Conservation (phyloP, 2,329 filamentous ascomycete species). For the Cladophialophora psammophila region DNA sequence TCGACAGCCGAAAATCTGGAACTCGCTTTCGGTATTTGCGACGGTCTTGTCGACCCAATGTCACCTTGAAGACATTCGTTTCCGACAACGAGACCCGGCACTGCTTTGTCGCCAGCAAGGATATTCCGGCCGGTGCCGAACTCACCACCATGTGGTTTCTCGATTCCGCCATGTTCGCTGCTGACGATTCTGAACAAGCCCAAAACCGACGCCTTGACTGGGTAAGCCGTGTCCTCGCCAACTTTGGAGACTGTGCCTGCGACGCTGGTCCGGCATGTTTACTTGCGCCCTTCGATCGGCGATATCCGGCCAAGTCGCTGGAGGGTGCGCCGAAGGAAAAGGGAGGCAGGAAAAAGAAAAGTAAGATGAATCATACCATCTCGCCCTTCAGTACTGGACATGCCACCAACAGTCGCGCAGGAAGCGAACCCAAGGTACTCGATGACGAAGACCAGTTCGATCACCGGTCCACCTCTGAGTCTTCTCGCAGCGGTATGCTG, state of each 20-base stretch:
- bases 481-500: slow-evolving; percentile 61
- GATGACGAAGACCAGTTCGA: slow-evolving; percentile 66
- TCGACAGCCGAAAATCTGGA: slow-evolving; percentile 88
- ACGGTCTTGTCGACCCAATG: slow-evolving; percentile 88
- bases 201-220: slow-evolving; percentile 49
- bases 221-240: slow-evolving; percentile 57
- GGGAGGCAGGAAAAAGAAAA: slow-evolving; percentile 59
- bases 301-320: slow-evolving; percentile 46
- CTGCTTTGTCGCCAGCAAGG: slow-evolving; percentile 84
- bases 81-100: slow-evolving; percentile 83
- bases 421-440: slow-evolving; percentile 62
- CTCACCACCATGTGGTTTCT: slow-evolving; percentile 59
- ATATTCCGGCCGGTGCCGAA: slow-evolving; percentile 67
- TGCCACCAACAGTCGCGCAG: slow-evolving; percentile 65
- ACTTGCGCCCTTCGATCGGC: slow-evolving; percentile 54
- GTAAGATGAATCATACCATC: slow-evolving; percentile 54
- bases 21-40: slow-evolving; percentile 87
- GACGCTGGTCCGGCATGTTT: slow-evolving; percentile 48
- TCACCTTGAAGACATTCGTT: slow-evolving; percentile 85
- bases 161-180: slow-evolving; percentile 43
- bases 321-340: slow-evolving; percentile 51
- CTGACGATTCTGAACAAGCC: slow-evolving; percentile 36
- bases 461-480: slow-evolving; percentile 64
- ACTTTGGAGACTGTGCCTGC: slow-evolving; percentile 60
- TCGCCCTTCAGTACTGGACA: slow-evolving; percentile 63